Percentiles rank a stretch among this genome's conserved stretches.
phyloP scores from a whole-genome alignment of 2,329 filamentous ascomycete genomes.

The Penicillium frequentans region DNA sequence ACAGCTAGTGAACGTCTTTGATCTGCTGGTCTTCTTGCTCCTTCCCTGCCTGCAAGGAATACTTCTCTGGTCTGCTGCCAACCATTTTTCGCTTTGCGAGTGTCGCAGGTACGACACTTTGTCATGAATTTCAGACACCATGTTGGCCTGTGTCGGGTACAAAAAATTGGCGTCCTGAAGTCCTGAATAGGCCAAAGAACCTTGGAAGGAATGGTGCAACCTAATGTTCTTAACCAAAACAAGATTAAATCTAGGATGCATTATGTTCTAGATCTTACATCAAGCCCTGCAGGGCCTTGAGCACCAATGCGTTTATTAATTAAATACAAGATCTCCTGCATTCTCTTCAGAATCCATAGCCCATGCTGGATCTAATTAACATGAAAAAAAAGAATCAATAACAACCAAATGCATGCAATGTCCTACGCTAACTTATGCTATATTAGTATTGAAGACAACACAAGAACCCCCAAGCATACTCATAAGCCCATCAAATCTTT shows the following conservation, averaged over 20 bases:
- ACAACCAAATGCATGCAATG: neutral
- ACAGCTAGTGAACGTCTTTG: neutral
- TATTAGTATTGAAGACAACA: neutral
- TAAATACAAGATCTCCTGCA: neutral
- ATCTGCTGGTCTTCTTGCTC: neutral
- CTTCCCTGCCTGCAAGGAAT: neutral
- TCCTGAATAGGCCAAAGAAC: neutral
- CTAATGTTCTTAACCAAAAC: neutral
- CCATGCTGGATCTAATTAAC: neutral
- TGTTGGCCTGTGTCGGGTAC: neutral
- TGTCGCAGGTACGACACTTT: neutral
- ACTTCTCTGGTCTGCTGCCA: neutral
- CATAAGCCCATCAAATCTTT: neutral
- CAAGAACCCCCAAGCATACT: neutral
- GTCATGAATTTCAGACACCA: neutral
- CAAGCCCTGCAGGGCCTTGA: neutral
- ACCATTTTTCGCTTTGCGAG: neutral
- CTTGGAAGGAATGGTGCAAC: neutral
- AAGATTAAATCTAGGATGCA: neutral
- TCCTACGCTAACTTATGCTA: slow-evolving; percentile 4
- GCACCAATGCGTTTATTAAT: neutral
- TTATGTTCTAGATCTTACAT: neutral
- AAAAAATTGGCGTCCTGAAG: neutral
- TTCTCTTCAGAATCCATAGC: neutral
- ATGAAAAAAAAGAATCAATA: neutral